Evolutionary conservation across 192 early-diverging fungal genomes (phyloP), one percentile per base, ranked within the genome.

Genomic region (Mortierella hygrophila): DNA sequence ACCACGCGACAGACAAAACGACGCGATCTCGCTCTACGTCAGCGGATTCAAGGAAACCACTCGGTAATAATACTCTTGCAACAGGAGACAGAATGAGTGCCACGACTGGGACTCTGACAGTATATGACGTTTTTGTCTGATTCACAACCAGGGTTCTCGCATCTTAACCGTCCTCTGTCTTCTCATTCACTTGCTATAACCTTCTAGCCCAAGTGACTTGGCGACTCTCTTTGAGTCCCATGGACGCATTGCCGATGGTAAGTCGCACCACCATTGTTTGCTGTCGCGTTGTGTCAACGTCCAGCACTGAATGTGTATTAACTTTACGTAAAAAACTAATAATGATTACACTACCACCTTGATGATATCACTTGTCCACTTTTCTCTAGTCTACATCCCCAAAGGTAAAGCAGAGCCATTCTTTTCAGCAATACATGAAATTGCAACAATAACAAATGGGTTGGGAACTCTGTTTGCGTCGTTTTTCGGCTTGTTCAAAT

Each of bases 21-120:
- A 83, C 49, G n/a, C 78, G 21, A 21, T 86, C 38, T 86, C 84
- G 65, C 79, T 86, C 38, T 79, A 81, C 60, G 84, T 86, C 23
- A 86, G 84, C 54, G 84, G 84, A 41, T 86, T 86, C 72, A 86
- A 81, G 74, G 84, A 86, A 37, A 81, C 60, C 72, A 86, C 78
- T 81, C 84, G 84, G 84, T 86, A 78, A 47, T 4, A 49, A 49
- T 15, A 52, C 18, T 18, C 3, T 52, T 52, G 4, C 18, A 5
- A 16, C 23, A 37, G 47, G 49, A 52, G 49, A 52, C 49, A 52
- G 49, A 52, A 52, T 52, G 49, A 52, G 18, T 52, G 3, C 49
- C 49, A 6, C 20, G 4, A 15, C 18, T 16, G 49, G 26, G 23
- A n/a, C n/a, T 23, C n/a, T 37, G 32, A 37, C 46, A 75, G 73